Evolutionary conservation across 176 grass and related monocot genomes (phyloP).

Genomic region (Melocanna baccifera): DNA sequence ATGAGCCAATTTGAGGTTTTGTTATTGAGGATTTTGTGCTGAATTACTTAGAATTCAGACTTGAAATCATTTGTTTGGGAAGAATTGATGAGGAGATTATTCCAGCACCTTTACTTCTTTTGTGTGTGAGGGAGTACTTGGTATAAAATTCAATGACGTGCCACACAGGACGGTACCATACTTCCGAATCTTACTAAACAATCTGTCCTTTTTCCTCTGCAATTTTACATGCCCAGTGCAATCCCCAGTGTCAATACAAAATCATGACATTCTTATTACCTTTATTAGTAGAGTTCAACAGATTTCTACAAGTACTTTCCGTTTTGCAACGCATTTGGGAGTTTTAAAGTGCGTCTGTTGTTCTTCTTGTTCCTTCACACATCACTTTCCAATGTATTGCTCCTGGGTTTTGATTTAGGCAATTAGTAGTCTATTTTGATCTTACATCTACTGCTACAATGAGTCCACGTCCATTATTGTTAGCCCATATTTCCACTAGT

Average conservation of each 20-base stretch:
- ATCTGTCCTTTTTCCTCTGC: neutral
- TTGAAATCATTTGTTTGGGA: neutral
- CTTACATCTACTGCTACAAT: neutral
- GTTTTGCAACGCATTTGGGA: neutral
- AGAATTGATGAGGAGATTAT: neutral
- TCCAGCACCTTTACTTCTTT: neutral
- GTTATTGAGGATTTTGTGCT: neutral
- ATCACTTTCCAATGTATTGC: neutral
- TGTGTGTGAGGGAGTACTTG: neutral
- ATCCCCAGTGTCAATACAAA: neutral
- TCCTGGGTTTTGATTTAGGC: neutral
- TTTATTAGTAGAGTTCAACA: neutral
- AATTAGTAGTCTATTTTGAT: neutral
- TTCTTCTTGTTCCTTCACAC: neutral
- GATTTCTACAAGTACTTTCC: neutral
- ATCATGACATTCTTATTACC: neutral
- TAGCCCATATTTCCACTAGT: neutral
- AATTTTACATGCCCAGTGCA: neutral
- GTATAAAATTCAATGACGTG: neutral
- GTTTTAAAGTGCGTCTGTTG: neutral
- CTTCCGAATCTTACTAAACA: neutral
- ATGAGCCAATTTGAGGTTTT: neutral
- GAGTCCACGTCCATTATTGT: neutral
- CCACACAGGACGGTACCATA: neutral
- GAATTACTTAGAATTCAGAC: neutral